Evolutionary conservation across 441 rosid genomes (phyloP).

Genomic region (Macaranga tanarius): DNA sequence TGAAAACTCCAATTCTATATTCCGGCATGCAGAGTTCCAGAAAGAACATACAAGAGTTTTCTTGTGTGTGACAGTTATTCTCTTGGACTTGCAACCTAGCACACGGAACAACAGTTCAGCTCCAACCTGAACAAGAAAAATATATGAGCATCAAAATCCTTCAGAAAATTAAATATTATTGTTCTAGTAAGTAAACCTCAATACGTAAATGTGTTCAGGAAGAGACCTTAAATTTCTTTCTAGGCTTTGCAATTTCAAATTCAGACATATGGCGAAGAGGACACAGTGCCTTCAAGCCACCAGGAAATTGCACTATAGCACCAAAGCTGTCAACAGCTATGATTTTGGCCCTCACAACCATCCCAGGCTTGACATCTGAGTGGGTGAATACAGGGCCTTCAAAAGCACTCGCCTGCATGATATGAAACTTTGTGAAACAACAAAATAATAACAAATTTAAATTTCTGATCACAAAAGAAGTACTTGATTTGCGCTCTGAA

Average conservation of each 20-base stretch:
- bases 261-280: constrained; percentile 98
- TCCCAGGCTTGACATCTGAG: constrained; percentile 97
- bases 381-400: constrained; percentile 91
- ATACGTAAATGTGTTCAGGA: constrained; percentile 9
- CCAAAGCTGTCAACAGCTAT: constrained; percentile 80
- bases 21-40: constrained; percentile 12
- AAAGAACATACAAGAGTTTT: constrained; percentile 79
- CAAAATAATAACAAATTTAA: too few species aligned
- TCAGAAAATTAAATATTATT: constrained; percentile 3
- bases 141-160: constrained; percentile 21
- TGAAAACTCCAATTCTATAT: constrained; percentile 17
- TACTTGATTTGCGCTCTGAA: too few species aligned
- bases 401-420: constrained; percentile 86
- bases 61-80: constrained; percentile 96
- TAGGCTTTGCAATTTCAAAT: constrained; percentile 82
- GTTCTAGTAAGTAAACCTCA: not conserved
- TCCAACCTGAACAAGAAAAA: constrained; percentile 65
- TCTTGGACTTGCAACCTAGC: constrained; percentile 97
- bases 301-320: constrained; percentile 96
- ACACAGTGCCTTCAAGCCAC: constrained; percentile 97
- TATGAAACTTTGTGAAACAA: too few species aligned
- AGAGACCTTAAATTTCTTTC: constrained; percentile 86
- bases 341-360: constrained; percentile 83
- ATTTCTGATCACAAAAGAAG: too few species aligned
- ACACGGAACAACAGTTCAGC: constrained; percentile 88